Evolutionary conservation across 495 filamentous ascomycete species (phyloP).

Genomic region (Monascus purpureus): DNA sequence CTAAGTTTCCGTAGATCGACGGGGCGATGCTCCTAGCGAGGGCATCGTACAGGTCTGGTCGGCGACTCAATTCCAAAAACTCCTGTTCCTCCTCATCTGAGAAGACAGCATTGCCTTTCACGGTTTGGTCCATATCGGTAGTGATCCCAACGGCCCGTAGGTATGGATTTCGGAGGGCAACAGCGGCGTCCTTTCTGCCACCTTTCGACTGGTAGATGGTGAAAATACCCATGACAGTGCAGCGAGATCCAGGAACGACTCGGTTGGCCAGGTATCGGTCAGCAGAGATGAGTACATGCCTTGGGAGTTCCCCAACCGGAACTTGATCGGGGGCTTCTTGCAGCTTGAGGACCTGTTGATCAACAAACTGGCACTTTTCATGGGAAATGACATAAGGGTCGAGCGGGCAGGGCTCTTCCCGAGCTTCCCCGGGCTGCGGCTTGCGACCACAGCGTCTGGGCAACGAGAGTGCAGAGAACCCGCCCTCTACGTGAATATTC

Average conservation of each 20-base stretch:
- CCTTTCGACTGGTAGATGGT: conserved; percentile 91
- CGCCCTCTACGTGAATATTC: conserved; percentile 58
- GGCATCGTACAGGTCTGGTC: conserved; percentile 81
- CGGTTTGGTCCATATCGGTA: conserved; percentile 77
- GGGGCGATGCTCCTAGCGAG: conserved; percentile 91
- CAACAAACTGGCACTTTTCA: conserved; percentile 89
- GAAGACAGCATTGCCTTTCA: conserved; percentile 74
- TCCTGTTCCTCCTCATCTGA: conserved; percentile 96
- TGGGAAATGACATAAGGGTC: conserved; percentile 94
- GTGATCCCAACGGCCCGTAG: conserved; percentile 89
- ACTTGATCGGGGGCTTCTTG: conserved; percentile 98
- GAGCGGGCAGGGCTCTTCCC: conserved; percentile 63
- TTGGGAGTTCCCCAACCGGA: conserved; percentile 88
- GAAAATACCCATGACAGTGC: conserved; percentile 93
- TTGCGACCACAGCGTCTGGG: conserved; percentile 61
- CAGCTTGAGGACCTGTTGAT: conserved; percentile 95
- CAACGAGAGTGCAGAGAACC: conserved; percentile 73
- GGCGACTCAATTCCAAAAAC: conserved; percentile 81
- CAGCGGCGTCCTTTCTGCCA: conserved; percentile 70
- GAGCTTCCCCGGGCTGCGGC: conserved; percentile 40
- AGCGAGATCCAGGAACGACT: conserved; percentile 89
- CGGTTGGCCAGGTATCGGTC: conserved; percentile 93
- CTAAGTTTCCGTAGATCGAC: conserved; percentile 89
- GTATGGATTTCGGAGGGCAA: conserved; percentile 93
- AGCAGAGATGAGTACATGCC: conserved; percentile 87